Conservation (phyloP, 306 rosid species). For the Mimosa bimucronata region DNA sequence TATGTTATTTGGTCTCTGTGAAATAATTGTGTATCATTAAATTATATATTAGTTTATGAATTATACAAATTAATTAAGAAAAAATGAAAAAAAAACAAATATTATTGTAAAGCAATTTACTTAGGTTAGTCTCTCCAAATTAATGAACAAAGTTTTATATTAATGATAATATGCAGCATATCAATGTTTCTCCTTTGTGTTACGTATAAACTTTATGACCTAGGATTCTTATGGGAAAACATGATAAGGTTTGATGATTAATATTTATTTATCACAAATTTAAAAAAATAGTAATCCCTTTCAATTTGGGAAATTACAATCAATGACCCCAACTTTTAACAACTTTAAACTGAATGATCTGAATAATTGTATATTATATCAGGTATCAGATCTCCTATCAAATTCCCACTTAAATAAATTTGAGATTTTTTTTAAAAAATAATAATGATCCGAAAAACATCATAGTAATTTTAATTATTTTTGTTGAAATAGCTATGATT, state of each 20-base stretch:
- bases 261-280: not conserved
- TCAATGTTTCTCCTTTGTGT: not conserved
- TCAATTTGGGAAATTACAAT: slow-evolving; percentile 1
- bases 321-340: not conserved
- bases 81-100: too few relatives aligned
- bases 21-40: too few relatives aligned
- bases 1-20: too few relatives aligned
- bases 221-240: not conserved
- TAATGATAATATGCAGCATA: too few relatives aligned
- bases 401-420: not conserved
- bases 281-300: not conserved
- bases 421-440: not conserved
- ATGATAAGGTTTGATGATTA: not conserved
- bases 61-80: too few relatives aligned
- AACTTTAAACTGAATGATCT: not conserved
- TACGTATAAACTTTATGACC: not conserved
- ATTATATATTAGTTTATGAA: too few relatives aligned
- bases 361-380: not conserved
- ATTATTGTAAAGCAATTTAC: too few relatives aligned
- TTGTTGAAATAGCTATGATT: not conserved
- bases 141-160: too few relatives aligned
- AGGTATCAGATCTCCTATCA: not conserved
- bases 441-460: not conserved
- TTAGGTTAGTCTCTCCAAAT: too few relatives aligned
- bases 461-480: not conserved